Evolutionary conservation across 768 basidiomycete genomes (phyloP).

Genomic region (Lactarius akahatsu): DNA sequence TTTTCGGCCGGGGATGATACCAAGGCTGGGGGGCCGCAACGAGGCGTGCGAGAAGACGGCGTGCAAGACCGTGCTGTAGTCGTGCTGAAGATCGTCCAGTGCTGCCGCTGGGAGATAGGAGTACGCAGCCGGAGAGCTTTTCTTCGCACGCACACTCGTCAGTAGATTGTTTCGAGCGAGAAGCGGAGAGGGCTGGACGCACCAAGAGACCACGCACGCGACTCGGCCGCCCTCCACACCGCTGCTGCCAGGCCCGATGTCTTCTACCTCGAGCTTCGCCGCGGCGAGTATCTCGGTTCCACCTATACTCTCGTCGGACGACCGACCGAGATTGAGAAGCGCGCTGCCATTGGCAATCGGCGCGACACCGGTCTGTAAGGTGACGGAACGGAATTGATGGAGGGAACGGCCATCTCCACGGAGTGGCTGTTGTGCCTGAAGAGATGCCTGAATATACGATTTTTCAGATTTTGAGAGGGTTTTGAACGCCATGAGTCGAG

Average conservation of each 20-base stretch:
- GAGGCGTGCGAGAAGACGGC: conserved; percentile 66
- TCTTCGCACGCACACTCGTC: conserved; percentile 37
- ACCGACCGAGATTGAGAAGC: conserved; percentile 64
- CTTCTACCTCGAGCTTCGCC: conserved; percentile 76
- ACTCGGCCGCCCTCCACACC: conserved; percentile 60
- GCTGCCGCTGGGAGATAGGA: conserved; percentile 60
- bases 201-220: conserved; percentile 76
- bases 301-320: conserved; percentile 51
- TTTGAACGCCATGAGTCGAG: conserved; percentile 32
- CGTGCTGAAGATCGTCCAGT: conserved; percentile 75
- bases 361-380: conserved; percentile 74
- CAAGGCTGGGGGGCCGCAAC: conserved; percentile 63
- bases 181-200: conserved; percentile 34
- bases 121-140: conserved; percentile 79
- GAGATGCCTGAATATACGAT: conserved; percentile 68
- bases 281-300: conserved; percentile 81
- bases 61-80: conserved; percentile 62
- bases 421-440: conserved; percentile 57
- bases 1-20: conserved; percentile 50
- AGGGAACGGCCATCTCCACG: conserved; percentile 75
- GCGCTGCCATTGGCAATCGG: conserved; percentile 87
- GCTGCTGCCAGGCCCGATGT: conserved; percentile 41
- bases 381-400: conserved; percentile 63
- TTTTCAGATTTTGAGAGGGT: conserved; percentile 74
- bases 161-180: conserved; percentile 12